Evolutionary conservation across 179 eudicot species (phyloP), one percentile per base, ranked within the genome.

Genomic region (Silene vulgaris): DNA sequence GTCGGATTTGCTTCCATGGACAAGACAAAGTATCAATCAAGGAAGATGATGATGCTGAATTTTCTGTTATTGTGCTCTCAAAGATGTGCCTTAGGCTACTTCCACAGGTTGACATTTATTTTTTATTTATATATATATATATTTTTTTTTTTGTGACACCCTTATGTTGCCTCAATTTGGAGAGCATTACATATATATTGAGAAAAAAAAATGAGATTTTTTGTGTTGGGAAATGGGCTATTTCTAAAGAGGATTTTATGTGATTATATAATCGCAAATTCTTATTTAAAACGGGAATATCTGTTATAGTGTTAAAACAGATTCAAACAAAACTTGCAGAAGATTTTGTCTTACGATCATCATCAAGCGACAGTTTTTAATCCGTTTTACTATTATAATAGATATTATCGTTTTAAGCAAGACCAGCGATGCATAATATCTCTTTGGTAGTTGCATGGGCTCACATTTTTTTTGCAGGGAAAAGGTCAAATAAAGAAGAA

Each of bases 1-100:
- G 59, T 32, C 75, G 82, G 37, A 85, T 84, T n/a, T 82, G 89
- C 12, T 85, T 89, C 92, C 88, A 86, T 26, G 86, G 12, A 19
- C 59, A 69, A 5, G 93, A 83, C 0, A 91, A 76, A 23, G 94
- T 83, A 3, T 87, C 89, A 0, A 88, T 76, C 19, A 87, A 78
- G 7, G 89, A 83, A 16, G 87, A 73, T 14, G 85, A 84, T 28
- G 80, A 23, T 30, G 80, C 56, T 4, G 73, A 19, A 16, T 65
- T 87, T 81, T 87, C 91, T 8, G 88, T 84, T 54, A 86, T 80
- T 20, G 90, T 87, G 77, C 82, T 91, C 69, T 93, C 89, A 65
- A 91, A 89, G 75, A 93, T 89, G 77, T 89, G 97, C 62, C 89
- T 86, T 28, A 93, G 77, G 80, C 74, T 71, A 17, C 97, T 88